Base-by-base conservation (phyloP, 73 alveolate genomes). In the Paramecium bursaria region DNA sequence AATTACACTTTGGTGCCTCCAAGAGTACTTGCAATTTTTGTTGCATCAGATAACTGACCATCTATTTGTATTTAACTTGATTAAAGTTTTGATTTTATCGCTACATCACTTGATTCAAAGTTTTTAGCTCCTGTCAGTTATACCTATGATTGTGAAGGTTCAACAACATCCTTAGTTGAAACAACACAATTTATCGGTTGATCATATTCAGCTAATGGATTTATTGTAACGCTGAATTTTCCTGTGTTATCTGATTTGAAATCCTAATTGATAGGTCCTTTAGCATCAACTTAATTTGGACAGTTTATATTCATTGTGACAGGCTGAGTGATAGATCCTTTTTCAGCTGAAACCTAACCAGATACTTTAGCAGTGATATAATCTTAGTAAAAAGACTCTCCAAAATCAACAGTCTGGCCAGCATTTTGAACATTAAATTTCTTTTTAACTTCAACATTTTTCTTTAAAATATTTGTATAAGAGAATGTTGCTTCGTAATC, bases 241-340 rank as follows among this genome's bases (percentile, higher is more conserved):
- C 82, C 82, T 39, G 26, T 42, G 33, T 67, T 67, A 42, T 67
- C 82, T 3, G 60, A 39, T 67, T 42, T 67, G 35, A 67, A 67
- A 35, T 67, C 82, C 22, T 33, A 25, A 35, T 67, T 67, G 27
- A 42, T 67, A 1, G 27, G 47, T 13, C 55, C 55, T 67, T 33
- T 33, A 39, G n/a, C 22, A 67, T 67, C 55, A 22, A 39, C 10
- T 11, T 21, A 35, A 1, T 47, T 23, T 7, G 26, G 50, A 35
- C 82, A 67, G 14, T 5, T 19, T 4, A 67, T 21, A 31, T 67
- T 42, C 23, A 67, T 39, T 15, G 33, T 67, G 9, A 67, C 82
- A 15, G 82, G 82, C 22, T 19, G 14, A 25, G 82, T 19, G 3
- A 67, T 15, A 9, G 31, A 5, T 11, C 82, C 82, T 67, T 67